phyloP scores from a whole-genome alignment of 768 basidiomycete genomes.

The Suillus hirtellus region DNA sequence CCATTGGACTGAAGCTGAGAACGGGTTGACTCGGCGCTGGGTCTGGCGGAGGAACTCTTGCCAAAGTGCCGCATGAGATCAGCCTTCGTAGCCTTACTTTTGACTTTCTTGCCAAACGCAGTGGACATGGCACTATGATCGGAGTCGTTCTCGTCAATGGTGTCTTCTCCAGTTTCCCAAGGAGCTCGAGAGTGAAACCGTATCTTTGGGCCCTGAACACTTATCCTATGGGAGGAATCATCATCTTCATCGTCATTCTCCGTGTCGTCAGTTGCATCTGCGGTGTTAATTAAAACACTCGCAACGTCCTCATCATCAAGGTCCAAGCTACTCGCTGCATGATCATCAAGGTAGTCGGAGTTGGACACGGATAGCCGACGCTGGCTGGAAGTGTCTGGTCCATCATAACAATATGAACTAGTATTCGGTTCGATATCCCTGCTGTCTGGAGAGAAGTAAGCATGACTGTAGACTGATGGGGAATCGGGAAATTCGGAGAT shows the following conservation, averaged over 20 bases:
- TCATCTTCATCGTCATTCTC: constrained; percentile 42
- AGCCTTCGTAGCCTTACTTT: constrained; percentile 28
- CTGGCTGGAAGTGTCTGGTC: constrained; percentile 25
- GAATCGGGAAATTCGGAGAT: constrained; percentile 63
- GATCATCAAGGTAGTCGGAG: constrained; percentile 46
- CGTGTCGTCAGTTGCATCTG: constrained; percentile 36
- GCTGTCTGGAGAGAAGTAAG: constrained; percentile 51
- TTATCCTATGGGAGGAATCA: constrained; percentile 54
- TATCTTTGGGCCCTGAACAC: constrained; percentile 80
- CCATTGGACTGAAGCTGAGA: constrained; percentile 52
- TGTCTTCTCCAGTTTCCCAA: constrained; percentile 68
- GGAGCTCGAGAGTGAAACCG: constrained; percentile 79
- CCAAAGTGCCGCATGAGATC: constrained; percentile 49
- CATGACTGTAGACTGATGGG: constrained; percentile 67
- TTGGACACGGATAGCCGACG: constrained; percentile 29
- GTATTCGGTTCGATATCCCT: constrained; percentile 33
- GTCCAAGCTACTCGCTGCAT: constrained; percentile 54
- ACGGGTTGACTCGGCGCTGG: constrained; percentile 64
- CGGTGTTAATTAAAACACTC: constrained; percentile 28
- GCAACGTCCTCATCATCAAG: constrained; percentile 46
- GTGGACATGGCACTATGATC: constrained; percentile 38
- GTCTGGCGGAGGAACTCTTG: constrained; percentile 49
- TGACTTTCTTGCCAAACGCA: constrained; percentile 32
- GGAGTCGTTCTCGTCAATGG: constrained; percentile 46
- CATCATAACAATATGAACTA: constrained; percentile 29